Percentiles rank a stretch among this genome's conserved stretches.
Conservation (phyloP, 176 grass and related monocot genomes). For the Rhipidocladum racemiflorum region DNA sequence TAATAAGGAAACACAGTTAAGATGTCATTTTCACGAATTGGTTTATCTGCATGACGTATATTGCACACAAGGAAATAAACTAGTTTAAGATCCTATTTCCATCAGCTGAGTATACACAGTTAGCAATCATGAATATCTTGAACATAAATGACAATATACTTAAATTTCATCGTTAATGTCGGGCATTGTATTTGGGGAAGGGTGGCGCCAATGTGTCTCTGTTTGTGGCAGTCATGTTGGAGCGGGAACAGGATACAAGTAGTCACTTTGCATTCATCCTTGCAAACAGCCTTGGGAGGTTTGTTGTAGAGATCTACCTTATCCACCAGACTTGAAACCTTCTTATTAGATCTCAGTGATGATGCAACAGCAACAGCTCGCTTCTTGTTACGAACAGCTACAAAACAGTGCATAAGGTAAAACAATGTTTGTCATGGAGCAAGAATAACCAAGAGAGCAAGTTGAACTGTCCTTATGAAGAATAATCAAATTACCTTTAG, state of each 20-base stretch:
- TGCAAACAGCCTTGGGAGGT: not conserved
- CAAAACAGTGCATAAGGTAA: constrained; percentile 26
- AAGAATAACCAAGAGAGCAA: not conserved
- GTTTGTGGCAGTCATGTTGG: not conserved
- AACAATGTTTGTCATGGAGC: not conserved
- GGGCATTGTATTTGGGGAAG: not conserved
- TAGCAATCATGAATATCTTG: not conserved
- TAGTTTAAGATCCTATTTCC: not conserved
- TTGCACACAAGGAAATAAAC: constrained; percentile 1
- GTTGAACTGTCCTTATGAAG: not conserved
- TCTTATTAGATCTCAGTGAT: constrained; percentile 91
- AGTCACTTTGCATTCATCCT: not conserved
- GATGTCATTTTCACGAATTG: not conserved
- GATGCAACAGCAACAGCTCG: constrained; percentile 51
- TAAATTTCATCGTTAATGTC: not conserved
- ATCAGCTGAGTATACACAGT: not conserved
- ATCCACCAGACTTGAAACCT: constrained; percentile 87
- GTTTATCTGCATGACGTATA: constrained; percentile 7
- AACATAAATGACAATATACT: not conserved
- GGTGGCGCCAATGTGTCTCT: no score
- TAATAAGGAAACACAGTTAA: constrained; percentile 20
- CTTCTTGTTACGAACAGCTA: constrained; percentile 74
- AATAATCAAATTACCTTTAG: constrained; percentile 58
- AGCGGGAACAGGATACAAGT: not conserved
- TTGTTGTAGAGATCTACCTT: constrained; percentile 56